Base-by-base conservation (phyloP, 441 rosid species). In the Erodium trifolium region DNA sequence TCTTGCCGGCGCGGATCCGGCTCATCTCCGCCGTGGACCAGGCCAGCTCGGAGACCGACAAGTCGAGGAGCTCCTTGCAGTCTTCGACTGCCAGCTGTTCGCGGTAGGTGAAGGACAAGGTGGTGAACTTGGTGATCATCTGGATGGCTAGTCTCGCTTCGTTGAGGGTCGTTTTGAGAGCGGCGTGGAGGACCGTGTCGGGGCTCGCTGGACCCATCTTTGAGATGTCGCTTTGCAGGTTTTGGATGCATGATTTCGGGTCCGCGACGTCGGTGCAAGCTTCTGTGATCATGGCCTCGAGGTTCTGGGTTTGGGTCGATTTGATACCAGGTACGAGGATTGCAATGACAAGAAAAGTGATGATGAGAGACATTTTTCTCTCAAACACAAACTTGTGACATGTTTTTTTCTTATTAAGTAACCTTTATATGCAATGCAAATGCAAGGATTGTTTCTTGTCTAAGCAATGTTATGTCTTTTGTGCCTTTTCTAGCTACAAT, bases 71-170 rank as follows among this genome's bases (percentile, higher is more conserved):
- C 78, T 81, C 82, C 37, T 74, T 80, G 71, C 89, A 87, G 72
- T 83, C 87, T 2, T 72, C 64, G 39, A 87, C 68, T 12, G 89
- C 91, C 43, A 73, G 68, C 5, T 65, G 71, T 57, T 83, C 84
- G 2, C 74, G 82, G 2, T 66, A 76, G 37, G 74, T 71, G 13
- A 82, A 76, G 62, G 59, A 69, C n/a, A 89, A 71, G 14, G 79
- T 45, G 0, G 82, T 84, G 81, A 91, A 86, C 76, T 77, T 84
- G 5, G 91, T 78, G 69, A 87, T 76, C 29, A 43, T 60, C 27
- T 86, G 79, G 31, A 85, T 78, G 13, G 96, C 83, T n/a, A 59
- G 77, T 68, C 80, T 80, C 5, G 88, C 89, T 75, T 88, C 87
- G 4, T 80, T 68, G 13, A 90, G 88, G 9, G 91, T 77, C 16